Conservation (phyloP, 371 early-diverging fungal species). For the Mucor racemosus region DNA sequence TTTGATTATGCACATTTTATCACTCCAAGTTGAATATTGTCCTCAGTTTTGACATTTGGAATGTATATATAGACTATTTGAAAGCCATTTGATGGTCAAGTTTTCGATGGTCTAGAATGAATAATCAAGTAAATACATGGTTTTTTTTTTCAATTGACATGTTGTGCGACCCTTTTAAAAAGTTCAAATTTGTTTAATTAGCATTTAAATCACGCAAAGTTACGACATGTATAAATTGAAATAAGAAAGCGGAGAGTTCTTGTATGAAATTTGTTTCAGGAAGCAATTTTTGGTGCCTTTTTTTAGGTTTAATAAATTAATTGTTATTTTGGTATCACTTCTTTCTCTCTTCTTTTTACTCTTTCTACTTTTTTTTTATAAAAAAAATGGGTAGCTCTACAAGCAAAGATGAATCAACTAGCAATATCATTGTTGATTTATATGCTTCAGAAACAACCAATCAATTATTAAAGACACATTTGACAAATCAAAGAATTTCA, state of each 20-base stretch:
- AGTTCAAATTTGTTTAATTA: neutral
- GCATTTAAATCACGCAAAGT: neutral
- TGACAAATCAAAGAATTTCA: neutral
- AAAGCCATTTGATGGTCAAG: too few relatives aligned
- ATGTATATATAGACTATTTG: too few relatives aligned
- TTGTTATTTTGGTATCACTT: neutral
- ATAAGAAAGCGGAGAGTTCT: neutral
- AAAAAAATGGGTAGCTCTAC: neutral
- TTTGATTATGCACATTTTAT: too few relatives aligned
- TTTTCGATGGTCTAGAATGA: too few relatives aligned
- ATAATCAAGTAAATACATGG: too few relatives aligned
- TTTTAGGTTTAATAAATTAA: neutral
- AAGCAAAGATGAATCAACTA: neutral
- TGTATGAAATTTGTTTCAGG: constrained; percentile 1
- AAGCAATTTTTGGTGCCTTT: neutral
- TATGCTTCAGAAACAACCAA: constrained; percentile 8
- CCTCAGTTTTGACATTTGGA: too few relatives aligned
- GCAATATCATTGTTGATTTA: neutral
- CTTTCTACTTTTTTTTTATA: neutral
- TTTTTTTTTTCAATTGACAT: neutral
- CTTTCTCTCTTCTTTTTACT: neutral
- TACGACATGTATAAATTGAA: neutral
- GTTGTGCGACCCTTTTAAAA: neutral
- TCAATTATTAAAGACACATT: constrained; percentile 3
- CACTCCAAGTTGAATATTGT: too few relatives aligned